These are phyloP conservation scores for Castanospermum australe DNA, from an alignment of 306 rosid genomes.

Conservation along the genomic window DNA sequence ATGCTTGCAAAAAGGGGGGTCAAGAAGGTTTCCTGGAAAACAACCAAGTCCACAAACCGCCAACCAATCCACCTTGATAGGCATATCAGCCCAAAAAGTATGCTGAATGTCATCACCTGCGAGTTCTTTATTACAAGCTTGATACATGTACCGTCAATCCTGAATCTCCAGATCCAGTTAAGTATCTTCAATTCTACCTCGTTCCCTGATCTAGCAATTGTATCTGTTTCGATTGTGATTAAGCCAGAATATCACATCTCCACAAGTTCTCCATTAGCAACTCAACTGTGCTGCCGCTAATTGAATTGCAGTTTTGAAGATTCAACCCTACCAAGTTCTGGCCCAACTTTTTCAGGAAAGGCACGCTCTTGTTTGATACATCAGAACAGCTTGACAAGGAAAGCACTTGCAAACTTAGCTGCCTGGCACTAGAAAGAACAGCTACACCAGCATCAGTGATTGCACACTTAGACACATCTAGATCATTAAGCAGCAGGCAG, in stretches of 20 bases:
- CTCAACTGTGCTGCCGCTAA: constrained; percentile 55
- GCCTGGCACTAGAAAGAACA: constrained; percentile 53
- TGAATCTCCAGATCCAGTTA: constrained; percentile 20
- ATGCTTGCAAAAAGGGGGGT: constrained; percentile 66
- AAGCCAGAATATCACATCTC: constrained; percentile 88
- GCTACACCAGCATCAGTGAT: constrained; percentile 67
- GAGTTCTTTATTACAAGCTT: constrained; percentile 33
- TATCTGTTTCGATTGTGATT: constrained; percentile 5
- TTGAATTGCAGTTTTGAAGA: constrained; percentile 67
- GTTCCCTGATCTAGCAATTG: constrained; percentile 23
- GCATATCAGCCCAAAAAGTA: constrained; percentile 53
- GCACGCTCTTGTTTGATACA: constrained; percentile 60
- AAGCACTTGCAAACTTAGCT: constrained; percentile 67
- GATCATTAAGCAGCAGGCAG: constrained; percentile 73
- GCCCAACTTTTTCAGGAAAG: constrained; percentile 67
- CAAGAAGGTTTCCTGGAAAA: constrained; percentile 51
- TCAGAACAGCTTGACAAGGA: constrained; percentile 78
- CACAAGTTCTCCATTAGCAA: constrained; percentile 69
- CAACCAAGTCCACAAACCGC: constrained; percentile 55
- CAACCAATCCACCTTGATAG: constrained; percentile 45
- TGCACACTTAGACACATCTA: constrained; percentile 70
- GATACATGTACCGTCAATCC: constrained; percentile 23
- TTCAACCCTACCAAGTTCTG: constrained; percentile 73
- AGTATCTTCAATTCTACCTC: constrained; percentile 2
- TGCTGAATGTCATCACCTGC: constrained; percentile 43